Percentiles rank a stretch among this genome's conserved stretches.
These are phyloP conservation scores for Trichomonascus vanleenenianus DNA, from an alignment of 805 yeast species.

Conservation along the genomic window DNA sequence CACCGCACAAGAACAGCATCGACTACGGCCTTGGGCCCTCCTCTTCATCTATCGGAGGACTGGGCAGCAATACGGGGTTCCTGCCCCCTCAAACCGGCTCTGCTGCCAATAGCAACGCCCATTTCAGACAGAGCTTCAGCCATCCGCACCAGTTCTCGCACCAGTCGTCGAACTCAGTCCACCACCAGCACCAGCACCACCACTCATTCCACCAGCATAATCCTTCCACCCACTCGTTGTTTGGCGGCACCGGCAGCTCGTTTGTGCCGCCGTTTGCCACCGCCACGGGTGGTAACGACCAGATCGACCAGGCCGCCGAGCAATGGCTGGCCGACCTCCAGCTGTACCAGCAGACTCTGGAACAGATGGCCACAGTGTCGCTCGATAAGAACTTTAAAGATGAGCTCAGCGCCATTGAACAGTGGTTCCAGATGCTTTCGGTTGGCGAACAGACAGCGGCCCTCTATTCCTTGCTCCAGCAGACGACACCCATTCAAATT, in stretches of 20 bases:
- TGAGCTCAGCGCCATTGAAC: constrained; percentile 31
- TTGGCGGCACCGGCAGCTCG: neutral
- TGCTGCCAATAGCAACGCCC: neutral
- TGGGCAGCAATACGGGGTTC: neutral
- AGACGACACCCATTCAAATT: constrained; percentile 28
- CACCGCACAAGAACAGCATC: constrained; percentile 9
- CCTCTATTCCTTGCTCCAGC: constrained; percentile 30
- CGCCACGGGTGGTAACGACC: constrained; percentile 3
- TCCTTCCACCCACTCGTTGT: no score
- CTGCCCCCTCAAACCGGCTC: neutral
- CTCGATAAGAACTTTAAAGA: constrained; percentile 26
- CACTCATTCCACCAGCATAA: neutral
- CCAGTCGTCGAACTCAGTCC: no score
- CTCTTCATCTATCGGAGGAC: neutral
- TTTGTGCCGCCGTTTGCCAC: neutral
- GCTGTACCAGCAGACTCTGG: constrained; percentile 24
- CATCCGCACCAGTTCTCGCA: no score
- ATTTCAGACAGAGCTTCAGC: no score
- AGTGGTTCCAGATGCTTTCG: constrained; percentile 33
- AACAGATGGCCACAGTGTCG: constrained; percentile 25
- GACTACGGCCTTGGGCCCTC: neutral
- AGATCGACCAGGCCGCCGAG: constrained; percentile 23
- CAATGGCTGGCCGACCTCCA: constrained; percentile 30
- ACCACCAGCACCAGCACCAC: neutral
- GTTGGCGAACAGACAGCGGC: constrained; percentile 33